Evolutionary conservation across 148 eudicot genomes (phyloP), one percentile per base, ranked within the genome.

Genomic region (Amaranthus palmeri): DNA sequence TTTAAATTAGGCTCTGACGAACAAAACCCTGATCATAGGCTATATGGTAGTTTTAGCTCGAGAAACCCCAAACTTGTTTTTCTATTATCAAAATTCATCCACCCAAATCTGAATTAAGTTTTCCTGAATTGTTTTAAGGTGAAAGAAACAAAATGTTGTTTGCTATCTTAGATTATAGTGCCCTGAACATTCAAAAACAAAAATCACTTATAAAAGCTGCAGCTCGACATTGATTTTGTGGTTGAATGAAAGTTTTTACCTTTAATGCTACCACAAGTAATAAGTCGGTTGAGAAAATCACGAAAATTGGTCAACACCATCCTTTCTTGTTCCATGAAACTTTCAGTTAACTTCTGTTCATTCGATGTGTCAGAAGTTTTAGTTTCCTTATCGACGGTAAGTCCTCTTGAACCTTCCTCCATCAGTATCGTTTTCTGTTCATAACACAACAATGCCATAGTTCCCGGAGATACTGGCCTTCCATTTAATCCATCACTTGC

Each of bases 381-480:
- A 50, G 48, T 58, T 61, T 68, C 59, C 40, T 54, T 41, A 70
- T 71, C 61, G 71, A 65, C 62, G 42, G 47, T 54, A 9, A 43
- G 67, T 74, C 56, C 18, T 68, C 47, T 73, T 42, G 81, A 62
- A 44, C 68, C 80, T 67, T 71, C 78, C 69, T 79, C 77, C 76
- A 77, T 54, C 56, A 86, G 79, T 57, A 56, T 60, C 44, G 81
- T 59, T 46, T 78, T 83, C 79, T 85, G 82, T 78, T 90, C 92
- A 67, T 88, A 84, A 69, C 96, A 88, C 88, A 88, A 75, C 68
- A 90, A 73, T 47, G 88, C 88, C 70, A 86, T 77, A 36, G 96
- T 88, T 65, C 83, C 83, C 43, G 92, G 92, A 76, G 96, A 88
- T 72, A 79, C 70, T 79, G 87, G 88, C 73, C 85, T 72, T 58